A percentile compares a stretch with the other conserved stretches of the same genome.
Conservation (phyloP, 371 early-diverging fungal genomes). For the Mucor racemosus region DNA sequence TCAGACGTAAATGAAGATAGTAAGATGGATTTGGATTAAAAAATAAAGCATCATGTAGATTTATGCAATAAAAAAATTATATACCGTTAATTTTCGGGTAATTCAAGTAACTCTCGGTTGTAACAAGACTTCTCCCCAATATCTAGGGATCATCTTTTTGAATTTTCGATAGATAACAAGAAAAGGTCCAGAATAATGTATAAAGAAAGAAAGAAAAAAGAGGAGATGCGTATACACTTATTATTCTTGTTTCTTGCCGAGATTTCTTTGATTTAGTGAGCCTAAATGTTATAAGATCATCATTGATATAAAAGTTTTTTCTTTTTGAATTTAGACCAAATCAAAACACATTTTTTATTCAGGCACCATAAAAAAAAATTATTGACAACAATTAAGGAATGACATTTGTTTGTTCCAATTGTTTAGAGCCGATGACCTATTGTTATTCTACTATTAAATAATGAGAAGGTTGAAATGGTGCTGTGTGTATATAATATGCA, state of each 20-base stretch:
- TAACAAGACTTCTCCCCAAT: background rate
- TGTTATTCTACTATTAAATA: background rate
- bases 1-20: background rate
- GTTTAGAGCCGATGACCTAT: constrained; percentile 1
- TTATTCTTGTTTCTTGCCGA: background rate
- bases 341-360: background rate
- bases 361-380: background rate
- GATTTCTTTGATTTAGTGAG: background rate
- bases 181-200: background rate
- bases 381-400: constrained; percentile 7
- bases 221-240: background rate
- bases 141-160: background rate
- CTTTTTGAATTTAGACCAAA: background rate
- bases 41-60: background rate
- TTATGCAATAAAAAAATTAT: background rate
- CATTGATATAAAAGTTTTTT: background rate
- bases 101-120: background rate
- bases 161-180: background rate
- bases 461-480: background rate
- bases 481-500: background rate
- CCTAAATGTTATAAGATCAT: background rate
- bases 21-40: background rate
- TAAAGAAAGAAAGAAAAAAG: too few species aligned
- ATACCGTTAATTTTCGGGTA: background rate
- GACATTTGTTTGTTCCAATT: constrained; percentile 1